These are phyloP conservation scores for Paecilomyces niveus DNA, from an alignment of 2,329 filamentous ascomycete species.

Conservation along the genomic window DNA sequence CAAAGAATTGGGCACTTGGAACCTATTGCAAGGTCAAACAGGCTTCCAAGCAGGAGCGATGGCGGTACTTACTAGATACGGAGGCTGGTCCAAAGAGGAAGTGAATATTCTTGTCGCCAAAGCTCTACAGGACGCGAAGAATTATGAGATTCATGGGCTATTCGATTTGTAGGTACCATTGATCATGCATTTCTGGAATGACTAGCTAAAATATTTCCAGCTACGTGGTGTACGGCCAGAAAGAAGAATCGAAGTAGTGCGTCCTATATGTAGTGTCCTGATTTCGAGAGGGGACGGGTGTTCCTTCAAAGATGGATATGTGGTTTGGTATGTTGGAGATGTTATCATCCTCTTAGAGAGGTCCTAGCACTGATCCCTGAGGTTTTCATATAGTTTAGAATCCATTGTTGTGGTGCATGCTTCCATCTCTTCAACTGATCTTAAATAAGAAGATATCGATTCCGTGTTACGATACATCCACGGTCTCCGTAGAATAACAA, in stretches of 20 bases:
- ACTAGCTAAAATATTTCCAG: not conserved
- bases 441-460: too few relatives aligned
- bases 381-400: too few relatives aligned
- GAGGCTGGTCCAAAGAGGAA: not conserved
- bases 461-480: too few relatives aligned
- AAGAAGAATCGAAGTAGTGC: not conserved
- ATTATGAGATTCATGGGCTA: not conserved
- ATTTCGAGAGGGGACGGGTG: too few relatives aligned
- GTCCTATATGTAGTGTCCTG: too few relatives aligned
- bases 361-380: too few relatives aligned
- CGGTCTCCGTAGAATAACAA: too few relatives aligned
- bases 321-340: too few relatives aligned
- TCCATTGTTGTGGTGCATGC: too few relatives aligned
- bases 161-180: not conserved
- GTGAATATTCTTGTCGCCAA: not conserved
- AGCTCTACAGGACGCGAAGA: not conserved
- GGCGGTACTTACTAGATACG: not conserved
- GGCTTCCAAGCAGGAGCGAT: constrained; percentile 1
- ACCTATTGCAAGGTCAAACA: not conserved
- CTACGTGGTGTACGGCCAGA: not conserved
- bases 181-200: not conserved
- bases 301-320: too few relatives aligned
- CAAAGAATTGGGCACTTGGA: constrained; percentile 1
- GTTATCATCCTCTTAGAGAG: too few relatives aligned
- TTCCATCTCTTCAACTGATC: too few relatives aligned